phyloP scores from a whole-genome alignment of 1,284 basidiomycete species.

The Microstroma glucosiphilum region DNA sequence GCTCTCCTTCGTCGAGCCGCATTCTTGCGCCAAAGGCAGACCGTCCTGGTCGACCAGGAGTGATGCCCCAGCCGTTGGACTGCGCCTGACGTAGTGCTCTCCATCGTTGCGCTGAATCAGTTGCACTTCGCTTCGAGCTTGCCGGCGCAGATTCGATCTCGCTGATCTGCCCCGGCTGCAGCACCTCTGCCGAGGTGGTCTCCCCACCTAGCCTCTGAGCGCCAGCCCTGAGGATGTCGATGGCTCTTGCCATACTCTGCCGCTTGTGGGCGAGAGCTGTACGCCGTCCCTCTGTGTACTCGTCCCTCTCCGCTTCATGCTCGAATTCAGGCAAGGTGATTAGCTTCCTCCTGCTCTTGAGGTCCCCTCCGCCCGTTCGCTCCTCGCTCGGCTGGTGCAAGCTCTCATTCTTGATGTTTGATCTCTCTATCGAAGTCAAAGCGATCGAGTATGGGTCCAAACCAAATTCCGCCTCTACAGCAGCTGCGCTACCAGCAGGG shows the following conservation, averaged over 20 bases:
- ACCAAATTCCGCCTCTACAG: conserved; percentile 4
- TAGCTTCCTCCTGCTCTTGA: background rate
- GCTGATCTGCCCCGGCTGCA: no score
- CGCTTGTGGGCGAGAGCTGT: background rate
- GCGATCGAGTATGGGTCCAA: background rate
- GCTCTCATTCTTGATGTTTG: background rate
- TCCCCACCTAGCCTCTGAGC: background rate
- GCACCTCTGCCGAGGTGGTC: background rate
- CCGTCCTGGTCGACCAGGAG: conserved; percentile 2
- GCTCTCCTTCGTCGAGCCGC: conserved; percentile 1
- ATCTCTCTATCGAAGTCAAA: background rate
- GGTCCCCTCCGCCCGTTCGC: background rate
- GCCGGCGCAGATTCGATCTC: no score
- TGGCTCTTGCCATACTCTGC: background rate
- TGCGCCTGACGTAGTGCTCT: background rate
- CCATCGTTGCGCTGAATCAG: background rate
- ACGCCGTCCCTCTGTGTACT: background rate
- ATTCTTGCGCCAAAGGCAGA: conserved; percentile 2
- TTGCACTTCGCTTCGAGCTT: no score
- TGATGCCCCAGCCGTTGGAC: background rate
- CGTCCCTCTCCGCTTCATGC: conserved; percentile 5
- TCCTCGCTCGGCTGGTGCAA: background rate
- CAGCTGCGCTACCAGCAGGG: conserved; percentile 1
- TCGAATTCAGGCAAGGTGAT: background rate
- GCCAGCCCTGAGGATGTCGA: background rate